These are phyloP conservation scores for Saussurea involucrata DNA, from an alignment of 129 eudicot species.

Conservation along the genomic window DNA sequence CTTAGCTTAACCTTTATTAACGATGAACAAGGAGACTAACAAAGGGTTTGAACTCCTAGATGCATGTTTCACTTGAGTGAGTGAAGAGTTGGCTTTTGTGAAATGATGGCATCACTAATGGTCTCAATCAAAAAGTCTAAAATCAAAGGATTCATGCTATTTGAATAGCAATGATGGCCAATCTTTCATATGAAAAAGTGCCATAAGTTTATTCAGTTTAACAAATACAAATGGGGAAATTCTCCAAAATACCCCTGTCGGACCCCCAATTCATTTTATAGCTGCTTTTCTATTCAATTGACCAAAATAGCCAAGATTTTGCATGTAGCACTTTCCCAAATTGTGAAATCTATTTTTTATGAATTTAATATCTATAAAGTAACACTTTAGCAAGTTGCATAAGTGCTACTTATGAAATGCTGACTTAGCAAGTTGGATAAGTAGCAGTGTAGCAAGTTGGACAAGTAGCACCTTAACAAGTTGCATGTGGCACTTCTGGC, in stretches of 20 bases:
- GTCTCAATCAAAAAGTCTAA: not conserved
- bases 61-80: not conserved
- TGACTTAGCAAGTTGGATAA: no score
- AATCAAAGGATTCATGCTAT: not conserved
- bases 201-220: not conserved
- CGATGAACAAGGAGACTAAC: not conserved
- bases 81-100: not conserved
- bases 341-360: not conserved
- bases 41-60: not conserved
- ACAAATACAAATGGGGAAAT: not conserved
- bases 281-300: not conserved
- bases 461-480: not conserved
- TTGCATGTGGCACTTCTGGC: no score
- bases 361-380: no score
- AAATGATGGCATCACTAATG: not conserved
- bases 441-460: no score
- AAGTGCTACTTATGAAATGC: not conserved
- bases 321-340: not conserved
- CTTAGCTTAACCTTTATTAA: not conserved
- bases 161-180: constrained; percentile 7
- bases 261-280: not conserved
- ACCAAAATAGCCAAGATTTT: not conserved
- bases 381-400: not conserved
- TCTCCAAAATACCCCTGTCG: not conserved
- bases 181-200: not conserved